These are phyloP conservation scores for Lentinula sp. DNA, from an alignment of 768 basidiomycete genomes.

Conservation along the genomic window DNA sequence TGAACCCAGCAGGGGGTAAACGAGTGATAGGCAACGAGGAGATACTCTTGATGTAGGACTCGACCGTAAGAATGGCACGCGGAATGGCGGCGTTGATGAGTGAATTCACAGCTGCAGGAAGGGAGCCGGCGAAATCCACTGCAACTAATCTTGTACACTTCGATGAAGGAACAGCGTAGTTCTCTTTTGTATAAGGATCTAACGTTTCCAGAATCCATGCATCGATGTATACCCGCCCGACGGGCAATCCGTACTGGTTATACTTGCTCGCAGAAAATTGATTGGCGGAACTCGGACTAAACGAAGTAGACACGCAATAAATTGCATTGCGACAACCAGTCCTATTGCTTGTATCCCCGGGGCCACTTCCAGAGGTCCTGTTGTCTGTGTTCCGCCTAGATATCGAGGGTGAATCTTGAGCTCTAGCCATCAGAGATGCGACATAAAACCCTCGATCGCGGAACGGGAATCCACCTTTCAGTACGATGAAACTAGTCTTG, in stretches of 20 bases:
- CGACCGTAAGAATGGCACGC: slow-evolving; percentile 64
- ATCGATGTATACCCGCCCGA: slow-evolving; percentile 81
- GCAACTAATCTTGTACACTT: slow-evolving; percentile 80
- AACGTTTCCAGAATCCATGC: slow-evolving; percentile 97
- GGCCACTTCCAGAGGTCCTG: slow-evolving; percentile 17
- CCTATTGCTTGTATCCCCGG: slow-evolving; percentile 13
- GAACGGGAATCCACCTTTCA: slow-evolving; percentile 85
- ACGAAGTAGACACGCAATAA: slow-evolving; percentile 81
- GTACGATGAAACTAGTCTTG: slow-evolving; percentile 63
- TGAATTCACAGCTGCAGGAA: slow-evolving; percentile 80
- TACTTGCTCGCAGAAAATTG: slow-evolving; percentile 60
- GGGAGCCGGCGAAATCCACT: slow-evolving; percentile 80
- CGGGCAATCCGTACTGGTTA: slow-evolving; percentile 67
- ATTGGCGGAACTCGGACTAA: slow-evolving; percentile 55
- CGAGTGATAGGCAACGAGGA: slow-evolving; percentile 64
- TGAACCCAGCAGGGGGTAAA: slow-evolving; percentile 59
- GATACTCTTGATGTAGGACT: slow-evolving; percentile 61
- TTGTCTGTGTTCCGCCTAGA: slow-evolving; percentile 13
- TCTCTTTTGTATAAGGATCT: slow-evolving; percentile 91
- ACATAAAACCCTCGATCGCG: slow-evolving; percentile 83
- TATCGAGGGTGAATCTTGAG: slow-evolving; percentile 28
- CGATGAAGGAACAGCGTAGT: slow-evolving; percentile 91
- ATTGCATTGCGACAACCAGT: slow-evolving; percentile 50
- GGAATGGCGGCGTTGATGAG: slow-evolving; percentile 79
- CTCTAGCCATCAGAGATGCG: slow-evolving; percentile 69